Evolutionary conservation across 2,329 filamentous ascomycete species (phyloP).

Genomic region (Aureobasidium sp.): DNA sequence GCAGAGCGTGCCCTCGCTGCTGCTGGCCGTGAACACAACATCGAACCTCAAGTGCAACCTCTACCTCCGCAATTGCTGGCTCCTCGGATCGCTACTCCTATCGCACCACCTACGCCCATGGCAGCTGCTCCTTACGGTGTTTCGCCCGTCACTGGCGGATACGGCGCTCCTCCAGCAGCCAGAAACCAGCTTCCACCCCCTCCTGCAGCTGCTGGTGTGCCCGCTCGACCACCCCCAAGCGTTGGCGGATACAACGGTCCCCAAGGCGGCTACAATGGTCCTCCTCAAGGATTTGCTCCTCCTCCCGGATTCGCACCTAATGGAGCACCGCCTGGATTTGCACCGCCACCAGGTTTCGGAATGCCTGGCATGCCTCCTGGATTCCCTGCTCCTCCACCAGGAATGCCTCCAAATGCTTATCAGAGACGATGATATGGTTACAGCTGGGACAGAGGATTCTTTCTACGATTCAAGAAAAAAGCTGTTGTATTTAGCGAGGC

Average conservation of each 20-base stretch:
- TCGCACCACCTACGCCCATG: slow-evolving; percentile 33
- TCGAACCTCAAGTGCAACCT: slow-evolving; percentile 71
- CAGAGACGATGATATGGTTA: slow-evolving; percentile 13
- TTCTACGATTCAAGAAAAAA: not conserved
- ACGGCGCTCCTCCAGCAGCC: slow-evolving; percentile 20
- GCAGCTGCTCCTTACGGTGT: slow-evolving; percentile 24
- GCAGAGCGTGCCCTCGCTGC: slow-evolving; percentile 87
- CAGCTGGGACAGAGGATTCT: not conserved
- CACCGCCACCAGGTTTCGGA: slow-evolving; percentile 25
- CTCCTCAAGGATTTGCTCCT: slow-evolving; percentile 39
- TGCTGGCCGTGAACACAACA: slow-evolving; percentile 90
- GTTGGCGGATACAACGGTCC: slow-evolving; percentile 63
- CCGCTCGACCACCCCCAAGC: slow-evolving; percentile 63
- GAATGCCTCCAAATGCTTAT: slow-evolving; percentile 19
- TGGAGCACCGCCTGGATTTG: slow-evolving; percentile 39
- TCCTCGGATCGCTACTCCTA: slow-evolving; percentile 37
- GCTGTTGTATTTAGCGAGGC: slow-evolving; percentile 16
- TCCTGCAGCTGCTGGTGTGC: slow-evolving; percentile 52
- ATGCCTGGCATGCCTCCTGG: slow-evolving; percentile 37
- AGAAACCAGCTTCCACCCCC: slow-evolving; percentile 52
- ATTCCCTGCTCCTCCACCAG: slow-evolving; percentile 33
- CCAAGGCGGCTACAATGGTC: slow-evolving; percentile 41
- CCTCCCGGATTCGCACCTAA: slow-evolving; percentile 27
- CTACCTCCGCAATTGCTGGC: slow-evolving; percentile 67
- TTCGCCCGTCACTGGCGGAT: slow-evolving; percentile 19